phyloP scores from a whole-genome alignment of 495 filamentous ascomycete species.

The Penicillium riverlandense region DNA sequence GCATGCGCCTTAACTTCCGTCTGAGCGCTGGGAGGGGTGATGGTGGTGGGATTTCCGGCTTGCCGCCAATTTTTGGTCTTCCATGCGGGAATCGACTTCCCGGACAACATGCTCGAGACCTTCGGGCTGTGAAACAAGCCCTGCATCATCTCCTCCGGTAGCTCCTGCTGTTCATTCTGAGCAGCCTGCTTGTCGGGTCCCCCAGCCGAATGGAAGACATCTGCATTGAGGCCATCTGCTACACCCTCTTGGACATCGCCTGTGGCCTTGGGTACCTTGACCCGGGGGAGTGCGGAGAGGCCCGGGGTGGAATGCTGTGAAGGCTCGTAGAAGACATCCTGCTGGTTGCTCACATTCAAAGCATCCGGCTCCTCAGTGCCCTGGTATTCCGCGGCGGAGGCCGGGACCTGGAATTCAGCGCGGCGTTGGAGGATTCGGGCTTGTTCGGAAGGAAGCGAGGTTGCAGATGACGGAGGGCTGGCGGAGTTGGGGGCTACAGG shows the following conservation, averaged over 20 bases:
- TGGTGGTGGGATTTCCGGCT: neutral
- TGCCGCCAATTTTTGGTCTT: constrained; percentile 8
- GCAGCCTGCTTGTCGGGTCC: constrained; percentile 8
- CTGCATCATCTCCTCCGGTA: constrained; percentile 50
- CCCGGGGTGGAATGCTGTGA: constrained; percentile 37
- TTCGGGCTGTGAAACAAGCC: constrained; percentile 55
- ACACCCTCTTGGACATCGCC: constrained; percentile 35
- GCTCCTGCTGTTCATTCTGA: constrained; percentile 26
- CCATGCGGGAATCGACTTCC: constrained; percentile 12
- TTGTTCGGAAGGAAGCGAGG: constrained; percentile 24
- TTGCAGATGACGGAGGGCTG: constrained; percentile 3
- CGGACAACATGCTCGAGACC: constrained; percentile 48
- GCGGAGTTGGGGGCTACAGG: neutral
- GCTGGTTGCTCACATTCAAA: constrained; percentile 38
- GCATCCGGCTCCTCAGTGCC: constrained; percentile 8
- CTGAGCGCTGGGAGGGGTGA: neutral
- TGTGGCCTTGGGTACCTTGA: constrained; percentile 51
- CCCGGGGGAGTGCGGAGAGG: constrained; percentile 47
- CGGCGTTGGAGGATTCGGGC: constrained; percentile 42
- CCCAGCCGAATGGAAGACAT: constrained; percentile 45
- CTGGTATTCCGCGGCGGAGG: constrained; percentile 22
- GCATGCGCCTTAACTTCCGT: constrained; percentile 2
- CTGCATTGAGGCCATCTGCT: constrained; percentile 46
- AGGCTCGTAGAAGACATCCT: constrained; percentile 54
- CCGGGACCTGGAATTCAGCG: constrained; percentile 51